Conservation (phyloP, 192 early-diverging fungal species). For the Chytriomyces confervae region DNA sequence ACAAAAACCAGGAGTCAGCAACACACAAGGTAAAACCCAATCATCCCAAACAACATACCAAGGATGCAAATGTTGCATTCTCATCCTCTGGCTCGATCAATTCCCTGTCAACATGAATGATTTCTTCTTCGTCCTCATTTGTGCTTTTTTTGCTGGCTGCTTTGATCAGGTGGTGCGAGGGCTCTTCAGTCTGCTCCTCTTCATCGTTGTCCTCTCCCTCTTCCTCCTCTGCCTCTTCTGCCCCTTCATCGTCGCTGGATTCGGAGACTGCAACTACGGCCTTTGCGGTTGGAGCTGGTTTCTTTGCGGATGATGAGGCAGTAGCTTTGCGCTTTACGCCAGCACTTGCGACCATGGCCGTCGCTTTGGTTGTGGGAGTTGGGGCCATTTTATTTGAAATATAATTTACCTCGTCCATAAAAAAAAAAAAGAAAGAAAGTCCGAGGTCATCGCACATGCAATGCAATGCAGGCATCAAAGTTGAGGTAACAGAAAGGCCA, state of each 20-base stretch:
- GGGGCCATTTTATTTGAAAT: neutral
- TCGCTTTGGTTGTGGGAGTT: neutral
- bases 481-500: neutral
- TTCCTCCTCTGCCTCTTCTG: constrained; percentile 11
- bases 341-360: too few species aligned
- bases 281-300: neutral
- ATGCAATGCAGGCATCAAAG: neutral
- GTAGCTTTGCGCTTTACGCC: neutral
- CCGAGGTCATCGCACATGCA: neutral
- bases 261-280: neutral
- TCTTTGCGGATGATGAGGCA: neutral
- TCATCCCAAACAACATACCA: constrained; percentile 1
- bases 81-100: constrained; percentile 29
- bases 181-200: neutral
- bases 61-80: constrained; percentile 20
- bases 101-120: constrained; percentile 15
- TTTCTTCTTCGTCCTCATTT: constrained; percentile 16
- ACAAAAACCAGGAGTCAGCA: neutral
- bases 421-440: constrained; percentile 2
- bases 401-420: neutral
- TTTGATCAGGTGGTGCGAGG: constrained; percentile 23
- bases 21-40: neutral
- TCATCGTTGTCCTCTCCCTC: neutral
- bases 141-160: too few species aligned
- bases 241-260: neutral